Conservation (phyloP, 2,329 filamentous ascomycete species). For the Lecanicillium sp. region DNA sequence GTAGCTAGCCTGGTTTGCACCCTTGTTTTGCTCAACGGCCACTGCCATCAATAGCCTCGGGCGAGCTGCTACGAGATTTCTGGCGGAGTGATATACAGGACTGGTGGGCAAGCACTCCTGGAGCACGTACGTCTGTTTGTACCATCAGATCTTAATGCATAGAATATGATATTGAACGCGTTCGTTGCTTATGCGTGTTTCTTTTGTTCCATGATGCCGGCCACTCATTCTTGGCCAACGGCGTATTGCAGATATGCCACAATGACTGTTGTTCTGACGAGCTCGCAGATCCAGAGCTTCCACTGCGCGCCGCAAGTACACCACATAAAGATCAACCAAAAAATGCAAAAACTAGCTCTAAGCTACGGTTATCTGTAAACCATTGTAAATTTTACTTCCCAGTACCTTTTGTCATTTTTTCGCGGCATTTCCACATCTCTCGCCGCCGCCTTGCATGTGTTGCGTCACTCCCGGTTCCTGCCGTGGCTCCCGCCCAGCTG, state of each 20-base stretch:
- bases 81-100: constrained; percentile 1
- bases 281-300: background rate
- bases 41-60: background rate
- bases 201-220: background rate
- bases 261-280: too few species aligned
- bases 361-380: background rate
- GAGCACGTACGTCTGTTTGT: constrained; percentile 3
- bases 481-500: constrained; percentile 23
- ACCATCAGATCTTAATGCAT: constrained; percentile 10
- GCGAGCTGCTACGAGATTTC: background rate
- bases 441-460: constrained; percentile 12
- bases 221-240: background rate
- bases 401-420: too few species aligned
- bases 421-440: too few species aligned
- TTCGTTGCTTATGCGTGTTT: constrained; percentile 5
- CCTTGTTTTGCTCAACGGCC: background rate
- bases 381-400: background rate
- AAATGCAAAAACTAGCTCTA: too few species aligned
- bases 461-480: constrained; percentile 32
- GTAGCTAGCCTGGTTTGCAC: constrained; percentile 3
- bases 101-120: constrained; percentile 3
- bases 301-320: too few species aligned
- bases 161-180: constrained; percentile 6
- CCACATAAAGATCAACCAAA: too few species aligned
- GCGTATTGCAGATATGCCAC: background rate